phyloP scores from a whole-genome alignment of 108 stramenopile species.

The Pseudonitzschia multistriata region DNA sequence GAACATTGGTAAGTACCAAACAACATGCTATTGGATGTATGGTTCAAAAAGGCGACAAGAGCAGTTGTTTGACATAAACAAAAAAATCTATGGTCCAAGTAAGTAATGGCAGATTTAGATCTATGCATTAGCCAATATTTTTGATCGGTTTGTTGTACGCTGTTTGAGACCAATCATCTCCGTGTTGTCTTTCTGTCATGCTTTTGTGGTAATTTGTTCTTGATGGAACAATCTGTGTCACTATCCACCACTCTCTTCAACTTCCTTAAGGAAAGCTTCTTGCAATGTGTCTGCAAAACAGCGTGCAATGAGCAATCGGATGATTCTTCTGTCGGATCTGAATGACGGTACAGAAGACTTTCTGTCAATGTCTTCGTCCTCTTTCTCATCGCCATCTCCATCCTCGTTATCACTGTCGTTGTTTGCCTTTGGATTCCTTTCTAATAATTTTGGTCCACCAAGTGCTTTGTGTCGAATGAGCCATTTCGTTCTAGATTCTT shows the following conservation, averaged over 20 bases:
- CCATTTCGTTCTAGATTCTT: conserved; percentile 33
- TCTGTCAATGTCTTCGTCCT: conserved; percentile 19
- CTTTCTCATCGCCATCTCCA: conserved; percentile 31
- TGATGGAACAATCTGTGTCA: not conserved
- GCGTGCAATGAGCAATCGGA: conserved; percentile 77
- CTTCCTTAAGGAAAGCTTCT: conserved; percentile 39
- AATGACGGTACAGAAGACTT: conserved; percentile 42
- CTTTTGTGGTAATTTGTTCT: too few species aligned
- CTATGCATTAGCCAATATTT: too few species aligned
- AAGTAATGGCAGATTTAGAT: too few species aligned
- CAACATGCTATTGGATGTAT: too few species aligned
- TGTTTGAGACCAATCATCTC: too few species aligned
- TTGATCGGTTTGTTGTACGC: too few species aligned
- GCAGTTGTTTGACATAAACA: too few species aligned
- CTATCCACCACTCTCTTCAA: not conserved
- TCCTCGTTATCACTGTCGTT: conserved; percentile 40
- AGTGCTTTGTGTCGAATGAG: conserved; percentile 40
- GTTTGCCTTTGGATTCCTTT: conserved; percentile 37
- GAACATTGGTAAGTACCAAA: too few species aligned
- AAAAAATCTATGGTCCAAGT: too few species aligned
- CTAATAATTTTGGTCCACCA: conserved; percentile 72
- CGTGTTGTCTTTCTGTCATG: too few species aligned
- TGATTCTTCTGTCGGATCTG: conserved; percentile 80
- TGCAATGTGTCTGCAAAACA: conserved; percentile 77
- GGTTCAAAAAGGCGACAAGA: too few species aligned